phyloP scores from a whole-genome alignment of 306 rosid genomes.

The Dalbergia cochinchinensis region DNA sequence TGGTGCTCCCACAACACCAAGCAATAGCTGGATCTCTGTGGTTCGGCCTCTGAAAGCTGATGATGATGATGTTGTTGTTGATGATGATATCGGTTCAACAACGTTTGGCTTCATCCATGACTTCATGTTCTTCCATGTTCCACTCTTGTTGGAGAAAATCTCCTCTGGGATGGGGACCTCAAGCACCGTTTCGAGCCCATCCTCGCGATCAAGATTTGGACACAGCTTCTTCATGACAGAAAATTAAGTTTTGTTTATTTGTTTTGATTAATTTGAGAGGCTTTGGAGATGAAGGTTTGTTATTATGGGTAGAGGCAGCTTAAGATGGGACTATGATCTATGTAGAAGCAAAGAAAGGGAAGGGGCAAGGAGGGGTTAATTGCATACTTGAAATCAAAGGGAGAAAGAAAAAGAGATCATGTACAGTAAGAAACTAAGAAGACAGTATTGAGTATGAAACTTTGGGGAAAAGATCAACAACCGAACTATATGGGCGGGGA shows the following conservation, averaged over 20 bases:
- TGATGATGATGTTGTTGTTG: background rate
- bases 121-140: constrained; percentile 83
- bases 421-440: background rate
- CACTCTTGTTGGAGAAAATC: constrained; percentile 62
- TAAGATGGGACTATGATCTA: background rate
- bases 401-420: constrained; percentile 31
- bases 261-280: background rate
- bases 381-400: constrained; percentile 49
- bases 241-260: background rate
- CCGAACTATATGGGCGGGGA: constrained; percentile 52
- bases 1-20: constrained; percentile 90
- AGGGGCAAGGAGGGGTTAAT: constrained; percentile 1
- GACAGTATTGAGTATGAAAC: constrained; percentile 34
- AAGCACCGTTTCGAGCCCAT: constrained; percentile 88
- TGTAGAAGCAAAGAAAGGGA: background rate
- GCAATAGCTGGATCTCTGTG: constrained; percentile 77
- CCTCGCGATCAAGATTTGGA: constrained; percentile 82
- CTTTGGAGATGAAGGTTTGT: background rate
- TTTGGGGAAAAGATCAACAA: constrained; percentile 51
- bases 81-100: constrained; percentile 55
- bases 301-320: background rate
- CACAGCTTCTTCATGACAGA: constrained; percentile 81
- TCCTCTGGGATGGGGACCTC: constrained; percentile 97
- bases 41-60: constrained; percentile 58
- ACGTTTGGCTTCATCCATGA: constrained; percentile 74